phyloP scores from a whole-genome alignment of 164 flowering plant species.

The Annona cherimola region DNA sequence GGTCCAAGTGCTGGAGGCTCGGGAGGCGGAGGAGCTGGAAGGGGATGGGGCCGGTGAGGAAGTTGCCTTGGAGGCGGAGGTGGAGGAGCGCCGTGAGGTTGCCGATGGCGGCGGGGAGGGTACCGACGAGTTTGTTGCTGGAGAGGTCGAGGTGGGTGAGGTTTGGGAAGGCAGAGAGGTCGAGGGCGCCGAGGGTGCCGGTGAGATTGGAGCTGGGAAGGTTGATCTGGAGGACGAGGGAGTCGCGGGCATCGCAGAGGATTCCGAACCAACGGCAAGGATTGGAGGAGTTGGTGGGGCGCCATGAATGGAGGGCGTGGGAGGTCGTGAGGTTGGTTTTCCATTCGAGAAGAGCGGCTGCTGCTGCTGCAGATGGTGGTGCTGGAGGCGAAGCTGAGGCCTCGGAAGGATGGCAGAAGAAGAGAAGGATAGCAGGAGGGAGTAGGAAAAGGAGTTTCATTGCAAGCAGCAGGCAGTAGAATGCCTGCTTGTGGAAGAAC shows the following conservation, averaged over 20 bases:
- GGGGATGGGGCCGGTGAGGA: slow-evolving; percentile 35
- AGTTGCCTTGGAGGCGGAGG: slow-evolving; percentile 27
- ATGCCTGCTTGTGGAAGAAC: too few species aligned
- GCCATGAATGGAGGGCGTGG: slow-evolving; percentile 31
- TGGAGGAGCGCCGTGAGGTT: slow-evolving; percentile 17
- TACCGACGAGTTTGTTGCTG: slow-evolving; percentile 27
- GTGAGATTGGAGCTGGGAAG: slow-evolving; percentile 14
- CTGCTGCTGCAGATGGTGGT: slow-evolving; percentile 18
- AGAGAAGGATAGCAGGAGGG: slow-evolving; percentile 2
- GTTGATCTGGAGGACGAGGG: slow-evolving; percentile 15
- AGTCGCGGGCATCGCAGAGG: slow-evolving; percentile 16
- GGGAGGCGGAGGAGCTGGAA: slow-evolving; percentile 32
- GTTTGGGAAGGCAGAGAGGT: slow-evolving; percentile 32
- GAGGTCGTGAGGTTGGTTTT: slow-evolving; percentile 20
- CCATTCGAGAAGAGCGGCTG: slow-evolving; percentile 36
- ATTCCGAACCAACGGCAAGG: slow-evolving; percentile 44
- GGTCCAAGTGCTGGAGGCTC: slow-evolving; percentile 24
- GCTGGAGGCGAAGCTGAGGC: background rate
- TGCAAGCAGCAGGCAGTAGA: background rate
- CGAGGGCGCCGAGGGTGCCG: slow-evolving; percentile 30
- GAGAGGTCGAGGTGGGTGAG: slow-evolving; percentile 31
- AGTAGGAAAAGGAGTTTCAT: slow-evolving; percentile 5
- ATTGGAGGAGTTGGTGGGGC: slow-evolving; percentile 17
- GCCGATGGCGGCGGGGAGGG: slow-evolving; percentile 28
- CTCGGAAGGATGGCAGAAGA: background rate